These are phyloP conservation scores for Citropsis articulata DNA, from an alignment of 345 rosid genomes.

Conservation along the genomic window DNA sequence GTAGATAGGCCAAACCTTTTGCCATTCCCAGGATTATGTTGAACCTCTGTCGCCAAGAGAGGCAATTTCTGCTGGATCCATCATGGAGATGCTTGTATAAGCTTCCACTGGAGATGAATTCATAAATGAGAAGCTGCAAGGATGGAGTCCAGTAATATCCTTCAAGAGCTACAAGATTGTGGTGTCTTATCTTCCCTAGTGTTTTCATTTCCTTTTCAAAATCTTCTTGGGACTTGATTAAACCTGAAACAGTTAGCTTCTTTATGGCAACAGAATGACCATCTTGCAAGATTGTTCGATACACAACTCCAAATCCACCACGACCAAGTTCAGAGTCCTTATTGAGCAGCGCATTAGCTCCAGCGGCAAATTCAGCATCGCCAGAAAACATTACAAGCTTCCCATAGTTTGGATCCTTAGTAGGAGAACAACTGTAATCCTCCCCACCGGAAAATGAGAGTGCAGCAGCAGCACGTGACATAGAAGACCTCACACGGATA, in stretches of 20 bases:
- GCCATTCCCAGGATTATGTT: constrained; percentile 82
- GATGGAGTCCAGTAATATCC: constrained; percentile 96
- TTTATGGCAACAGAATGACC: constrained; percentile 88
- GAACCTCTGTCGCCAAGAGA: constrained; percentile 88
- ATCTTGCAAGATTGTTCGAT: constrained; percentile 67
- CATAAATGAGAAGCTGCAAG: constrained; percentile 80
- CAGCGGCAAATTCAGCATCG: constrained; percentile 70
- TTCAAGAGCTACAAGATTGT: constrained; percentile 70
- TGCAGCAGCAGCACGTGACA: constrained; percentile 50
- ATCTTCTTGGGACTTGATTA: constrained; percentile 87
- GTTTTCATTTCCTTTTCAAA: constrained; percentile 81
- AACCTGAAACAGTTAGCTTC: constrained; percentile 75
- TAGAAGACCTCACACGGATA: constrained; percentile 63
- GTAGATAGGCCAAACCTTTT: constrained; percentile 80
- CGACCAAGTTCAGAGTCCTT: constrained; percentile 97
- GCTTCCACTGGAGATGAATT: constrained; percentile 69
- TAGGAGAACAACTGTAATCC: constrained; percentile 77
- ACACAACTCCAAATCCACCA: constrained; percentile 97
- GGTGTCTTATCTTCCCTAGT: constrained; percentile 75
- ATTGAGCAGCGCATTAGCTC: constrained; percentile 80
- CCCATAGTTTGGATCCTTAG: constrained; percentile 79
- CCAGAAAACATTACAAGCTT: constrained; percentile 97
- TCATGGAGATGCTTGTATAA: constrained; percentile 79
- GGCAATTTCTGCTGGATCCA: constrained; percentile 33
- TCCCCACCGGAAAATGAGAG: constrained; percentile 64